A percentile compares a stretch with the other conserved stretches of the same genome.
These are phyloP conservation scores for Ophiocordyceps camponoti-rufipedis DNA, from an alignment of 2,329 filamentous ascomycete genomes.

Conservation along the genomic window DNA sequence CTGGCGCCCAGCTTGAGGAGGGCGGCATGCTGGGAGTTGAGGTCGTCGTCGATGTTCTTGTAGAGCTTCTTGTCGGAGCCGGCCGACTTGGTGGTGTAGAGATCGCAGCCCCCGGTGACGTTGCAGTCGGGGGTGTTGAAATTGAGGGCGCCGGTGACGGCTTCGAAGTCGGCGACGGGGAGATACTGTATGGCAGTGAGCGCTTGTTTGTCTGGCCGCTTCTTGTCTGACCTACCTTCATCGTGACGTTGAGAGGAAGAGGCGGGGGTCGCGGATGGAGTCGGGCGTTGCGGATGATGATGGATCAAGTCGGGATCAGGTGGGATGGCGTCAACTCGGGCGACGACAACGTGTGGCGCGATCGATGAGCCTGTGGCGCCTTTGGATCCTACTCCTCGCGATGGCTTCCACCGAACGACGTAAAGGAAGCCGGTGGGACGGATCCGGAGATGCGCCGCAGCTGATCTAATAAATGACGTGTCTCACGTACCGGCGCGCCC, in stretches of 20 bases:
- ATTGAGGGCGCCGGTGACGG: conserved; percentile 81
- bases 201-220: background rate
- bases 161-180: conserved; percentile 77
- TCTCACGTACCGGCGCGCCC: background rate
- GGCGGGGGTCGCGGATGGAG: no score
- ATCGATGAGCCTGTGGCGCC: no score
- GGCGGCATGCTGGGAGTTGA: conserved; percentile 82
- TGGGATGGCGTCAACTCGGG: background rate
- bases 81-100: conserved; percentile 94
- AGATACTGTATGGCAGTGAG: conserved; percentile 47
- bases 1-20: conserved; percentile 73
- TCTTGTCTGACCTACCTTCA: conserved; percentile 9
- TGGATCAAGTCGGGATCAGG: no score
- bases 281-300: no score
- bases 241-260: background rate
- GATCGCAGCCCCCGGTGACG: conserved; percentile 82
- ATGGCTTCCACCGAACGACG: background rate
- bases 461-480: background rate
- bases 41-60: conserved; percentile 79
- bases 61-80: conserved; percentile 94
- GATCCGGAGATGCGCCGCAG: background rate
- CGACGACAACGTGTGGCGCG: background rate
- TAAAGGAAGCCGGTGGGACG: background rate
- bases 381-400: background rate
- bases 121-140: conserved; percentile 90